Evolutionary conservation across 257 asterid species (phyloP).

Genomic region (Solanum virginianum): DNA sequence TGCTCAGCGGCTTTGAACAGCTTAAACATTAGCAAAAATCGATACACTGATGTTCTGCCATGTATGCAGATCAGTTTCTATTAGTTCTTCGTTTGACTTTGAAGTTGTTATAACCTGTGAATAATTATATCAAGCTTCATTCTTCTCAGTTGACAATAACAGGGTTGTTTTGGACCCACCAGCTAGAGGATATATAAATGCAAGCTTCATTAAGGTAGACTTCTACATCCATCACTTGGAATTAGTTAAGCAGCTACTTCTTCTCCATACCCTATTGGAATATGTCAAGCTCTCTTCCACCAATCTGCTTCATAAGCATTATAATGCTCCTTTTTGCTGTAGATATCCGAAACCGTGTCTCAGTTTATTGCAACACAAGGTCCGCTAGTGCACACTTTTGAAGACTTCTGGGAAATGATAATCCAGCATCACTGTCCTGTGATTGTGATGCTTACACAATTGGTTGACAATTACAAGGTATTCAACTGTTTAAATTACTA

Average conservation of each 20-base stretch:
- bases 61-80: slow-evolving; percentile 34
- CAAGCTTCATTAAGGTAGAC: slow-evolving; percentile 57
- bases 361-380: slow-evolving; percentile 95
- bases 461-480: slow-evolving; percentile 64
- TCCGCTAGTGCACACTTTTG: slow-evolving; percentile 65
- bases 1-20: slow-evolving; percentile 54
- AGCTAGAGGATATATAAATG: slow-evolving; percentile 78
- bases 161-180: slow-evolving; percentile 71
- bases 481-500: slow-evolving; percentile 5
- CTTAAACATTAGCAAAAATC: slow-evolving; percentile 61
- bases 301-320: background rate
- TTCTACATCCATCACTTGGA: background rate
- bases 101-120: background rate
- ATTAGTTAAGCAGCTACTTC: background rate
- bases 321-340: slow-evolving; percentile 9
- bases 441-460: slow-evolving; percentile 74
- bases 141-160: slow-evolving; percentile 59
- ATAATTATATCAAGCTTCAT: background rate
- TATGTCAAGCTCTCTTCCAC: background rate
- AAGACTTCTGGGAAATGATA: slow-evolving; percentile 96
- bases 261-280: background rate
- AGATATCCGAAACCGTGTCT: slow-evolving; percentile 68
- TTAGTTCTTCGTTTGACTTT: background rate
- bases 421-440: slow-evolving; percentile 73
- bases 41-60: slow-evolving; percentile 78